Evolutionary conservation across 2,329 filamentous ascomycete genomes (phyloP).

Genomic region (Colletotrichum orchidophilum): DNA sequence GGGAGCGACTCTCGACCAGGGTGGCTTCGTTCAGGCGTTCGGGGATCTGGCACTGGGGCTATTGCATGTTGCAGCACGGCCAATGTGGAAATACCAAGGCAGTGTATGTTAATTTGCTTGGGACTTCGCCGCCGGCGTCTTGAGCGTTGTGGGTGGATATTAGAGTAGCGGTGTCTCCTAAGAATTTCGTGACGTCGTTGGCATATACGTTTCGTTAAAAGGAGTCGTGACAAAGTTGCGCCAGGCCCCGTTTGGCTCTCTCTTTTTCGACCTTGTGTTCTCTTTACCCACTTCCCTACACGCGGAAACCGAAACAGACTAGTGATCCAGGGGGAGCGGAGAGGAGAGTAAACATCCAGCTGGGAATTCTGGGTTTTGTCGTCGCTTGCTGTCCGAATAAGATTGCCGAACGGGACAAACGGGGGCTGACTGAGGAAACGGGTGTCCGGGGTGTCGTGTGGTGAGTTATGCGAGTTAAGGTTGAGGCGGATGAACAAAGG

Average conservation of each 20-base stretch:
- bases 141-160: neutral
- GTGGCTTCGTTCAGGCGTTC: conserved; percentile 11
- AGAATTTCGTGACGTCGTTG: conserved; percentile 32
- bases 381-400: conserved; percentile 9
- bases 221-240: conserved; percentile 30
- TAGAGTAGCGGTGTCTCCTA: conserved; percentile 3
- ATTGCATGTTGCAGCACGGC: conserved; percentile 29
- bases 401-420: conserved; percentile 1
- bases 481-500: neutral
- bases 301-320: neutral
- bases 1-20: conserved; percentile 14
- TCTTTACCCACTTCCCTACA: conserved; percentile 14
- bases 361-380: neutral
- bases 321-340: neutral
- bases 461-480: neutral
- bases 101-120: neutral
- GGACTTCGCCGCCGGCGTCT: neutral
- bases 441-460: neutral
- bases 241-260: conserved; percentile 10
- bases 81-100: neutral
- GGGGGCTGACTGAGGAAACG: neutral
- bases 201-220: conserved; percentile 29
- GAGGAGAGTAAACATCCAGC: neutral
- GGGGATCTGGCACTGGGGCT: conserved; percentile 8
- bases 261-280: neutral